Evolutionary conservation across 768 basidiomycete species (phyloP).

Genomic region (Boletus rex-veris): DNA sequence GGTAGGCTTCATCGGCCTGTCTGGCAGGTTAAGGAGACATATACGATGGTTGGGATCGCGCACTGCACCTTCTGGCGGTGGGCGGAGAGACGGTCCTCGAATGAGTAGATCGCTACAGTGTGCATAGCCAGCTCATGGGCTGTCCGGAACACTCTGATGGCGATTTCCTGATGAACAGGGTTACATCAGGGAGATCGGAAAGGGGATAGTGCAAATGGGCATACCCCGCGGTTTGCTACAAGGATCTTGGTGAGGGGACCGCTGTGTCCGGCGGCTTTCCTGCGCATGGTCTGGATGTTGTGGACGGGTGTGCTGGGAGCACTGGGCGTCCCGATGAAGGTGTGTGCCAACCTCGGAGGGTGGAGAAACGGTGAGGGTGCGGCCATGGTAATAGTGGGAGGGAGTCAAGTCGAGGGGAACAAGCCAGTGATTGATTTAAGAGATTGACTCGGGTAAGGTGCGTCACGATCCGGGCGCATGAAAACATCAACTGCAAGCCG

Average conservation of each 20-base stretch:
- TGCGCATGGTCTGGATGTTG: slow-evolving; percentile 86
- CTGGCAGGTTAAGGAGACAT: slow-evolving; percentile 23
- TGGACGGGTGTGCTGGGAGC: slow-evolving; percentile 83
- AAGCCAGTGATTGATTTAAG: slow-evolving; percentile 5
- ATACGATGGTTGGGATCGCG: slow-evolving; percentile 27
- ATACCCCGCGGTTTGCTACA: slow-evolving; percentile 87
- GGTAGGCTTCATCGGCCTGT: slow-evolving; percentile 97
- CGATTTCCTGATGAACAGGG: slow-evolving; percentile 74
- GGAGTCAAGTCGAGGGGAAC: slow-evolving; percentile 14
- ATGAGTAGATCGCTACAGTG: slow-evolving; percentile 98
- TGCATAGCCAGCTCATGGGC: slow-evolving; percentile 99
- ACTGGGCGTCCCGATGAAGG: slow-evolving; percentile 72
- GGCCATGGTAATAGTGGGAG: slow-evolving; percentile 25
- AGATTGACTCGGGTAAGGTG: background rate
- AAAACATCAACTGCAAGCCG: too few relatives aligned
- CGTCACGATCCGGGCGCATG: too few relatives aligned
- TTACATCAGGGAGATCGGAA: slow-evolving; percentile 1
- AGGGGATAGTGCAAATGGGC: slow-evolving; percentile 27
- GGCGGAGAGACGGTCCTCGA: slow-evolving; percentile 92
- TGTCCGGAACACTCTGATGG: slow-evolving; percentile 96
- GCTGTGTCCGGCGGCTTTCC: slow-evolving; percentile 86
- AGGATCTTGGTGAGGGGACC: slow-evolving; percentile 90
- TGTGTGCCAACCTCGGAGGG: slow-evolving; percentile 68
- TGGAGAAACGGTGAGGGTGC: slow-evolving; percentile 45
- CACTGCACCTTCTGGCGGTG: slow-evolving; percentile 90